A percentile compares a stretch with the other conserved stretches of the same genome.
These are phyloP conservation scores for Ailanthus altissimus DNA, from an alignment of 345 rosid species.

Conservation along the genomic window DNA sequence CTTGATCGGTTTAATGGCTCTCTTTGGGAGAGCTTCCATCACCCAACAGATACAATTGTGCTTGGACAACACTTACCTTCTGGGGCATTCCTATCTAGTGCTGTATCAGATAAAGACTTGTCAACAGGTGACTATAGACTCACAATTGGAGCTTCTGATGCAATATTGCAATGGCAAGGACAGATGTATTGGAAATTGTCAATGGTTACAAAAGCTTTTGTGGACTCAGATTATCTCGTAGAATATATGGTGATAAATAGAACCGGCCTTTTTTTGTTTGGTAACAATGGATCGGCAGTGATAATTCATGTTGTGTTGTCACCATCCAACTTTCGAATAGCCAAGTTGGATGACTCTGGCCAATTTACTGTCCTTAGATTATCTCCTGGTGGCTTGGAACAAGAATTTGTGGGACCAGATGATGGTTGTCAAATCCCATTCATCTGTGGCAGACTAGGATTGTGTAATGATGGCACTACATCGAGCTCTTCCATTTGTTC, in stretches of 20 bases:
- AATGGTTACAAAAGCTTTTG: slow-evolving; percentile 55
- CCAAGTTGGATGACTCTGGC: slow-evolving; percentile 60
- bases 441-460: slow-evolving; percentile 58
- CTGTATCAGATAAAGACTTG: slow-evolving; percentile 47
- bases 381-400: slow-evolving; percentile 35
- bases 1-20: slow-evolving; percentile 59
- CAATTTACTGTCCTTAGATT: slow-evolving; percentile 49
- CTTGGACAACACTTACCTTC: slow-evolving; percentile 55
- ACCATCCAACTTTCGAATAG: slow-evolving; percentile 56
- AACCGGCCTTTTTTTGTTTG: slow-evolving; percentile 62
- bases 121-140: slow-evolving; percentile 67
- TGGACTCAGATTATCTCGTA: slow-evolving; percentile 38
- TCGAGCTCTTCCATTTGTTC: slow-evolving; percentile 53
- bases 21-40: slow-evolving; percentile 77
- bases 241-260: slow-evolving; percentile 61
- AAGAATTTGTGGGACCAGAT: slow-evolving; percentile 59
- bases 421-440: slow-evolving; percentile 65
- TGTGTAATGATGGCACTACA: slow-evolving; percentile 45
- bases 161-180: slow-evolving; percentile 56
- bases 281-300: slow-evolving; percentile 55
- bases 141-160: slow-evolving; percentile 46
- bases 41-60: slow-evolving; percentile 78
- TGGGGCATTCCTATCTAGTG: slow-evolving; percentile 45
- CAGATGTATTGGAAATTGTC: slow-evolving; percentile 74
- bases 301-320: slow-evolving; percentile 46